Evolutionary conservation across 768 basidiomycete species (phyloP).

Genomic region (Panaeolus papilionaceus): DNA sequence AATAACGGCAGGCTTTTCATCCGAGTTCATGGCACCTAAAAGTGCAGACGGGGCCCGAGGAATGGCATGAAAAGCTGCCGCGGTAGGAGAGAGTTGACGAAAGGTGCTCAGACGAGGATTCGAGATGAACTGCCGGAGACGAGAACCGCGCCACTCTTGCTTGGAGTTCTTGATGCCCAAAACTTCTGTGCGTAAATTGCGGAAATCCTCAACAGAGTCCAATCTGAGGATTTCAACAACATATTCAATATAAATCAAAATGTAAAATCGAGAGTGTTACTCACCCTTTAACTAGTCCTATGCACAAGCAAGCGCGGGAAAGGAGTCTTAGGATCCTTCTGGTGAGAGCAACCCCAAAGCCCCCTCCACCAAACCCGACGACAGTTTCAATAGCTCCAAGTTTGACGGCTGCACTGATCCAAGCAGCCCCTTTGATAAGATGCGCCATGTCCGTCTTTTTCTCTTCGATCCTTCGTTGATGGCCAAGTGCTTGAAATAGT

Average conservation of each 20-base stretch:
- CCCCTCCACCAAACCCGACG: conserved; percentile 62
- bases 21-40: conserved; percentile 20
- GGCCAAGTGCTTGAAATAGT: conserved; percentile 53
- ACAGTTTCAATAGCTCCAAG: conserved; percentile 70
- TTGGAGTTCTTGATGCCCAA: conserved; percentile 26
- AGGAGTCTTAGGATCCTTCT: conserved; percentile 65
- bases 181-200: conserved; percentile 48
- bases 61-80: conserved; percentile 43
- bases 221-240: conserved; percentile 40
- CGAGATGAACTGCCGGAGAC: conserved; percentile 54
- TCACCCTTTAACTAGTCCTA: conserved; percentile 75
- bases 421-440: conserved; percentile 65
- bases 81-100: conserved; percentile 55
- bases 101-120: conserved; percentile 63
- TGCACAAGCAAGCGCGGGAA: conserved; percentile 58
- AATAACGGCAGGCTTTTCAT: conserved; percentile 2
- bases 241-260: conserved; percentile 3
- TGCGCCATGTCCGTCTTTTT: conserved; percentile 50
- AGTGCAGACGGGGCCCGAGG: conserved; percentile 33
- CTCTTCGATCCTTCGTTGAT: conserved; percentile 59
- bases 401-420: conserved; percentile 67
- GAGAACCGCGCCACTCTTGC: conserved; percentile 39
- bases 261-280: conserved; percentile 27
- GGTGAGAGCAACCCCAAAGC: conserved; percentile 58
- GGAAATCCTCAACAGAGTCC: conserved; percentile 61